Evolutionary conservation across 768 basidiomycete species (phyloP), one percentile per base, ranked within the genome.

Genomic region (Lanmaoa rubissima): DNA sequence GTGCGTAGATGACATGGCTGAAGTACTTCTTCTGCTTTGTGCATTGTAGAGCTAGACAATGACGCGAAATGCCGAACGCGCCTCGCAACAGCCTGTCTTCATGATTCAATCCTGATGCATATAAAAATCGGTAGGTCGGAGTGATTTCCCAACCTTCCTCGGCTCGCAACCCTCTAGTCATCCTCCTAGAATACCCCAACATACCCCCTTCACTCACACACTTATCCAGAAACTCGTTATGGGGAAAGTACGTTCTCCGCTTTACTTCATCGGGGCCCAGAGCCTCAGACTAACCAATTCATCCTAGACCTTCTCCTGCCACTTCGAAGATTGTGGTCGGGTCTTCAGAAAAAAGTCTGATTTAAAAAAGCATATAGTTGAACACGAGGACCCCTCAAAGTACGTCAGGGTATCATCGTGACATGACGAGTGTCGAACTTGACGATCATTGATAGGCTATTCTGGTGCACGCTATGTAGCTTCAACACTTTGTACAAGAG

Each of bases 191-290:
- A 45, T 10, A 24, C 21, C 21, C 21, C 21, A 24, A 24, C 21
- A 21, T 26, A 10, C 19, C 19, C 21, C 21, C 14, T 6, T 40
- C 19, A 7, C 41, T 5, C 16, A 13, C n/a, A 10, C 34, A 11
- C 8, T 13, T 19, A 2, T 38, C n/a, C 6, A 21, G 10, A 14
- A 39, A 24, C 34, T 2, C 6, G 10, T 38, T 17, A 63, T 57
- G 61, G 5, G 34, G 1, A 60, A 60, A 17, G 63, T 56, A 41
- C 4, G 55, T 14, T 21, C 16, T 19, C 39, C 35, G 1, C 14
- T 39, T n/a, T 1, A 19, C 40, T 24, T 39, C 8, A 34, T 49
- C 5, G 32, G 5, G 19, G 35, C 21, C 21, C 3, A 24, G 21
- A 24, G 21, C 21, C 42, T 17, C 10, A 17, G 11, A 38, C 34